Percentiles rank a stretch among this genome's conserved stretches.
Conservation (phyloP, 2,329 filamentous ascomycete species). For the Cordyceps pruinosa region DNA sequence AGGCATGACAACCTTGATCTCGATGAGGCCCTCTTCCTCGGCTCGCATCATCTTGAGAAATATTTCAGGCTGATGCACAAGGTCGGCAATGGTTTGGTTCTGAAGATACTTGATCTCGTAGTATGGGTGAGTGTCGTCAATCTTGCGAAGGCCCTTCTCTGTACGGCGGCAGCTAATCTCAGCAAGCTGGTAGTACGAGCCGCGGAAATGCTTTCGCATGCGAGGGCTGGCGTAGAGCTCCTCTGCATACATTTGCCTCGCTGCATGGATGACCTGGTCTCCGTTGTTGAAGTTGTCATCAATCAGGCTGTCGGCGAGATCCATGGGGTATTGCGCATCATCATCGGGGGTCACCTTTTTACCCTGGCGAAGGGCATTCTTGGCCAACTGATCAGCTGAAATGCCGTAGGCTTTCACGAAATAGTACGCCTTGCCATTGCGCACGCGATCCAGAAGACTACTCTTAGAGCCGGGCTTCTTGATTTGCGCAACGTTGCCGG, state of each 20-base stretch:
- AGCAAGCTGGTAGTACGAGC: constrained; percentile 75
- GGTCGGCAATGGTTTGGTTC: constrained; percentile 75
- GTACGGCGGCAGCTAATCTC: constrained; percentile 83
- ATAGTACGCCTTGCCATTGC: constrained; percentile 70
- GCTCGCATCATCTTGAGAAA: constrained; percentile 97
- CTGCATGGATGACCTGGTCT: constrained; percentile 67
- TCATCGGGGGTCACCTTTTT: constrained; percentile 82
- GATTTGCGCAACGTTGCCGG: constrained; percentile 55
- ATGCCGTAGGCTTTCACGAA: constrained; percentile 89
- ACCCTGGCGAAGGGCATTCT: constrained; percentile 74
- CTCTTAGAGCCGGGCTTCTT: constrained; percentile 81
- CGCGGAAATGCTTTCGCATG: constrained; percentile 79
- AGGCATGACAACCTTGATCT: constrained; percentile 73
- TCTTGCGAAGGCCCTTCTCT: constrained; percentile 87
- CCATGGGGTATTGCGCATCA: constrained; percentile 68
- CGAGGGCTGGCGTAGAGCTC: constrained; percentile 83
- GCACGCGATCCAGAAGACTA: constrained; percentile 74
- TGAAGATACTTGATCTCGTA: constrained; percentile 97
- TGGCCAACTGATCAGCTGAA: constrained; percentile 77
- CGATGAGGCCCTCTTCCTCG: constrained; percentile 86
- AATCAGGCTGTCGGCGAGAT: constrained; percentile 75
- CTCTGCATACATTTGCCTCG: constrained; percentile 83
- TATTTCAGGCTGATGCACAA: constrained; percentile 77
- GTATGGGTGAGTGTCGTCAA: constrained; percentile 91
- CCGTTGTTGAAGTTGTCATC: constrained; percentile 69